Conservation (phyloP, 2,329 filamentous ascomycete genomes). For the Paramyrothecium sp. region DNA sequence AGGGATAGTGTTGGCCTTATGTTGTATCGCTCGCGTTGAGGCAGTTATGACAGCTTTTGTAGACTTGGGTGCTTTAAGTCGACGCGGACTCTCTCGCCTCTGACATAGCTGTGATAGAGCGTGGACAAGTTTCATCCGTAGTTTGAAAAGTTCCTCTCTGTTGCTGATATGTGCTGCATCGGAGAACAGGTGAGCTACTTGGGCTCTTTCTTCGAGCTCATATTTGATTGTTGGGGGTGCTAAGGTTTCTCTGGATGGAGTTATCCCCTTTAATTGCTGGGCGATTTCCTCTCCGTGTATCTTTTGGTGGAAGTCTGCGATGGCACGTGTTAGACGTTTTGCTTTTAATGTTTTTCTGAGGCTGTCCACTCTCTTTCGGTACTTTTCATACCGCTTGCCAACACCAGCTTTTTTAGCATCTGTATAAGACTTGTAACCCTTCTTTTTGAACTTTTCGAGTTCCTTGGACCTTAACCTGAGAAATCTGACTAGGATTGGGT, state of each 20-base stretch:
- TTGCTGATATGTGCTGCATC: conserved; percentile 11
- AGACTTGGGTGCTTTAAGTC: conserved; percentile 1
- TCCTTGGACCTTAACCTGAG: not conserved
- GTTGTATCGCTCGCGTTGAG: too few relatives aligned
- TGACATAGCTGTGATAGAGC: conserved; percentile 13
- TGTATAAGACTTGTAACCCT: not conserved
- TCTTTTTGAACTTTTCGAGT: not conserved
- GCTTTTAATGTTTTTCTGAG: not conserved
- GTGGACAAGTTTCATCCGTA: conserved; percentile 14
- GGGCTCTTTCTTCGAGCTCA: conserved; percentile 17
- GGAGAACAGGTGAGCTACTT: conserved; percentile 16
- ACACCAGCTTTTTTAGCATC: not conserved
- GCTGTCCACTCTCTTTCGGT: not conserved
- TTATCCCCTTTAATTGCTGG: conserved; percentile 15
- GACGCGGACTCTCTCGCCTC: conserved; percentile 13
- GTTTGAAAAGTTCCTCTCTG: conserved; percentile 13
- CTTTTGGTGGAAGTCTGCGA: conserved; percentile 10
- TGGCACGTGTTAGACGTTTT: not conserved
- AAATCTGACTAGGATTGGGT: not conserved
- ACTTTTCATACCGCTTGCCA: not conserved
- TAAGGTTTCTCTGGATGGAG: conserved; percentile 13
- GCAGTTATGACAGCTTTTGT: too few relatives aligned
- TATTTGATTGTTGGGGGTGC: conserved; percentile 15
- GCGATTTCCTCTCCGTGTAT: conserved; percentile 16
- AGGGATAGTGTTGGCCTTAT: too few relatives aligned